phyloP scores from a whole-genome alignment of 345 rosid species.

The Eucalyptus tenuipes region DNA sequence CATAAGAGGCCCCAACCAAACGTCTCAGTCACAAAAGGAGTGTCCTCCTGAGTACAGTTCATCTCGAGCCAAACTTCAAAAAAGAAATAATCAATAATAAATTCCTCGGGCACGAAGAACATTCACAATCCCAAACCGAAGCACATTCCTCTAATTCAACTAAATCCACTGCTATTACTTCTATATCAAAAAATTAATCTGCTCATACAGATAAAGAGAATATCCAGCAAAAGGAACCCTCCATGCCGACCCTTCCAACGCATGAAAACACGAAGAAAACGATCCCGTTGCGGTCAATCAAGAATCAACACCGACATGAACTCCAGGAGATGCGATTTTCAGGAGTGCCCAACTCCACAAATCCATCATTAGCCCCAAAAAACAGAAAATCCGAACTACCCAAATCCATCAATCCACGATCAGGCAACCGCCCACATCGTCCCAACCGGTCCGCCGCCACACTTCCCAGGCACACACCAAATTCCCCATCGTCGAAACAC shows the following conservation, averaged over 20 bases:
- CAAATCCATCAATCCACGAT: not conserved
- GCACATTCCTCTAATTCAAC: not conserved
- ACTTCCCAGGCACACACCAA: not conserved
- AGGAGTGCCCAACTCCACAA: not conserved
- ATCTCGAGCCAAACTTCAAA: not conserved
- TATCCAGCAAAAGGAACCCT: not conserved
- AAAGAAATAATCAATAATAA: not conserved
- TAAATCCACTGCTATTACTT: not conserved
- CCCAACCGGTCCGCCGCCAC: not conserved
- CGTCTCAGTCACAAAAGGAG: not conserved
- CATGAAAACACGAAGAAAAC: not conserved
- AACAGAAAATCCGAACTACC: not conserved
- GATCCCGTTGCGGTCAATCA: not conserved
- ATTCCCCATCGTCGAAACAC: not conserved
- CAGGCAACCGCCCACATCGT: not conserved
- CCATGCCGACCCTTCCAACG: not conserved
- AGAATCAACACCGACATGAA: not conserved
- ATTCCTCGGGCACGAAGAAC: not conserved
- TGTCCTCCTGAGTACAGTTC: not conserved
- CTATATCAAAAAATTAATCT: not conserved
- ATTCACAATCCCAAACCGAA: not conserved
- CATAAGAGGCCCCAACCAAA: not conserved
- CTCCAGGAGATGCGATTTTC: not conserved
- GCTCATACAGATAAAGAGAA: not conserved
- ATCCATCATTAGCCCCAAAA: not conserved